Conservation (phyloP, 164 flowering plant genomes). For the Tetracentron sinense region DNA sequence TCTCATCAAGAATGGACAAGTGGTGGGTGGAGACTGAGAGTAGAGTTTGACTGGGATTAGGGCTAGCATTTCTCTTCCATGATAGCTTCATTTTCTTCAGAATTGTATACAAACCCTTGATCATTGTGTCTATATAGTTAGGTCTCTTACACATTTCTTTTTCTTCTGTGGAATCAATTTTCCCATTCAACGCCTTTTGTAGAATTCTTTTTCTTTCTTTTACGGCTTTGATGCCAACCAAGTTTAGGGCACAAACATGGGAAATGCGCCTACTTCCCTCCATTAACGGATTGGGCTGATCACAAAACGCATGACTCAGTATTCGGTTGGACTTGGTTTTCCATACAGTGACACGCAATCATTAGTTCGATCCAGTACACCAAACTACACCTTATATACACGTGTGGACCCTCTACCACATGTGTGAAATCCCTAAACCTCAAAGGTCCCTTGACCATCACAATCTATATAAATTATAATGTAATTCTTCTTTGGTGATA, state of each 20-base stretch:
- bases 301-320: not conserved
- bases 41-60: no score
- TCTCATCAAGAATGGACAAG: no score
- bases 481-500: not conserved
- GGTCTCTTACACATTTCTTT: no score
- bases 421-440: not conserved
- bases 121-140: no score
- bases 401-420: not conserved
- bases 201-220: not conserved
- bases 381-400: not conserved
- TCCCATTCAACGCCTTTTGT: no score
- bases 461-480: not conserved
- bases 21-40: no score
- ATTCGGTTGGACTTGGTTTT: conserved; percentile 15
- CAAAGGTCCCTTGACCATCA: not conserved
- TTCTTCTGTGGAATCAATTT: no score
- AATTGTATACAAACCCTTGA: no score
- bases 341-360: conserved; percentile 5
- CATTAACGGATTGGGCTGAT: not conserved
- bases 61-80: no score
- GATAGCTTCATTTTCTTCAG: no score
- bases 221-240: not conserved
- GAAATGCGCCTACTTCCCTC: no score
- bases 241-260: no score
- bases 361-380: not conserved